Base-by-base conservation (phyloP, 768 basidiomycete species). In the Pulveroboletus sp. region DNA sequence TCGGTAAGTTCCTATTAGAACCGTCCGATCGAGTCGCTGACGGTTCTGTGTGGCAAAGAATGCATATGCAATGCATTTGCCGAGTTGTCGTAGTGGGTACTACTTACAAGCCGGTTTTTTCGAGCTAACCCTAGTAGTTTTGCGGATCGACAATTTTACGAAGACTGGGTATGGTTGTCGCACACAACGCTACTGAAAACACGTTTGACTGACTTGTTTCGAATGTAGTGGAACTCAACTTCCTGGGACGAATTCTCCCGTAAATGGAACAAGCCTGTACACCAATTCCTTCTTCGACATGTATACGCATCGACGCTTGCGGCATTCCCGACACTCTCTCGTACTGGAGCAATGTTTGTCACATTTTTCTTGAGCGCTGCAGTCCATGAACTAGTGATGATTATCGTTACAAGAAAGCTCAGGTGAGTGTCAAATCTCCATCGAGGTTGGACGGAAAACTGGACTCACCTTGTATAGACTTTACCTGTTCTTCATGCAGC, bases 231-330 rank as follows among this genome's bases (percentile, higher is more conserved):
- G 95, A 98, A 98, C 69, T 92, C 92, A 6, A 92, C 87, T 0
- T 90, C 92, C 2, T 94, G 89, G 90, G 95, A 97, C 57, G 92
- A 97, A 67, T 97, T 95, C 66, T 90, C 94, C 4, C 84, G 97
- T 37, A 94, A 95, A 72, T 98, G 97, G 95, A 98, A 98, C 72
- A 93, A 90, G 56, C 95, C 95, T 11, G 95, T 97, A 27, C 86
- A 98, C 57, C 77, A 78, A n/a, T 91, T 91, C 78, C 80, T 99
- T 33, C 78, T 98, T 16, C 84, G 92, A 11, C 97, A 99, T 64
- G 94, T 99, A 27, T 99, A 99, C 59, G 86, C 93, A 3, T 87
- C 93, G 10, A 82, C 90, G 7, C 90, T 95, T 48, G 72, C 80
- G 38, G 79, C 83, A 45, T 87, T 90, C 66, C 64, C 64, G 6